Conservation (phyloP, 2,329 filamentous ascomycete species). For the Thermomyces lanuginosus region DNA sequence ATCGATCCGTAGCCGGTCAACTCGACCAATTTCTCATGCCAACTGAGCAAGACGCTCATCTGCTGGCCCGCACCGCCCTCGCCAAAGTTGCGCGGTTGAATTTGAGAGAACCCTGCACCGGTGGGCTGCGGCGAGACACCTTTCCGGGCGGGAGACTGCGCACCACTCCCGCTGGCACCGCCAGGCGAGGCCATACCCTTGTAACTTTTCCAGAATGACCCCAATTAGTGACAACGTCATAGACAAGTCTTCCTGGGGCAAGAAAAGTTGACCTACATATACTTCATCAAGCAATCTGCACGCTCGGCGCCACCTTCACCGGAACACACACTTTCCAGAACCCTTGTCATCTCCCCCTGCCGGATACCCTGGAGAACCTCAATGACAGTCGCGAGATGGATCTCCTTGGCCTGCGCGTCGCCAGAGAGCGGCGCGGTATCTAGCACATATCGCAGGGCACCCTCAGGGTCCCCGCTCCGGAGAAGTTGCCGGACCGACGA, state of each 20-base stretch:
- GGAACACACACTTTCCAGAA: conserved; percentile 65
- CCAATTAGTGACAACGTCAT: conserved; percentile 1
- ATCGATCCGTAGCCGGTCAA: conserved; percentile 85
- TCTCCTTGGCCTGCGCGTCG: conserved; percentile 47
- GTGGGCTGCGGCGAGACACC: conserved; percentile 58
- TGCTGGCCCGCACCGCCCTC: conserved; percentile 60
- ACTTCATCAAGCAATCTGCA: conserved; percentile 93
- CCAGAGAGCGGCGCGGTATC: conserved; percentile 61
- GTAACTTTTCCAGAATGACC: conserved; percentile 41
- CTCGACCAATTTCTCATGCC: conserved; percentile 97
- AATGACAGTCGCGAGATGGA: conserved; percentile 71
- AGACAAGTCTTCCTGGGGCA: background rate
- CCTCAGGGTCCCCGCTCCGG: conserved; percentile 71
- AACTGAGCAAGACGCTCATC: conserved; percentile 94
- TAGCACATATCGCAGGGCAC: conserved; percentile 65
- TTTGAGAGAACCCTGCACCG: conserved; percentile 76
- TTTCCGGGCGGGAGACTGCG: conserved; percentile 35
- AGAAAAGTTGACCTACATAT: conserved; percentile 48
- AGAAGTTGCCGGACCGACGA: conserved; percentile 76
- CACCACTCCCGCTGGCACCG: too few relatives aligned
- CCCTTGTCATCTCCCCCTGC: conserved; percentile 82
- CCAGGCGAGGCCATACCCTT: conserved; percentile 60
- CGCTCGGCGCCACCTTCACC: conserved; percentile 67
- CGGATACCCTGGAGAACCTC: conserved; percentile 95
- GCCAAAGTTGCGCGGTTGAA: conserved; percentile 40